These are phyloP conservation scores for Anethum foeniculum DNA, from an alignment of 140 eudicot genomes.

Conservation along the genomic window DNA sequence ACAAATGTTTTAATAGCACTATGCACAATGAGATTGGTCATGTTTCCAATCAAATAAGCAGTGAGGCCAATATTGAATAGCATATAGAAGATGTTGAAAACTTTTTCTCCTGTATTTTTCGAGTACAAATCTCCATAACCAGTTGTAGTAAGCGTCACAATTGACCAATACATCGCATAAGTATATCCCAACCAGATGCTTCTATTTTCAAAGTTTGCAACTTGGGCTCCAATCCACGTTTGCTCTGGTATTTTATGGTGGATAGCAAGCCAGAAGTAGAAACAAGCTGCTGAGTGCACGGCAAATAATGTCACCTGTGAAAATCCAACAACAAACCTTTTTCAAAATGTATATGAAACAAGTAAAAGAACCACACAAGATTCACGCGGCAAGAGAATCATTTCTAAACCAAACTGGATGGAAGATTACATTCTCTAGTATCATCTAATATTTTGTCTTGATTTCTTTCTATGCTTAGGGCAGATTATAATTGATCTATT, in stretches of 20 bases:
- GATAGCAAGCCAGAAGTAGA: slow-evolving; percentile 78
- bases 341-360: not conserved
- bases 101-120: slow-evolving; percentile 69
- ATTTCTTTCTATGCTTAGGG: no score
- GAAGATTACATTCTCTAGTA: no score
- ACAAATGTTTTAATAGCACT: slow-evolving; percentile 60
- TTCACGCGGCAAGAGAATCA: no score
- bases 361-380: no score
- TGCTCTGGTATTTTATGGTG: slow-evolving; percentile 41
- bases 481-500: no score
- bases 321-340: slow-evolving; percentile 13
- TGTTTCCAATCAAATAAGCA: slow-evolving; percentile 78
- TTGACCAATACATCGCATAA: slow-evolving; percentile 81
- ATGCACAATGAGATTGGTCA: slow-evolving; percentile 87
- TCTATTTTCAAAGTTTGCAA: slow-evolving; percentile 39
- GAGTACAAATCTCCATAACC: slow-evolving; percentile 90
- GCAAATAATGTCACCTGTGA: slow-evolving; percentile 79
- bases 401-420: no score
- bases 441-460: no score
- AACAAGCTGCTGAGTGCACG: slow-evolving; percentile 79
- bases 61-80: slow-evolving; percentile 90
- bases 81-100: slow-evolving; percentile 78
- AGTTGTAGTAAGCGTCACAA: slow-evolving; percentile 78
- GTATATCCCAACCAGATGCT: slow-evolving; percentile 82
- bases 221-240: slow-evolving; percentile 72